Base-by-base conservation (phyloP, 305 asterid genomes). In the Nicotiana rustica region DNA sequence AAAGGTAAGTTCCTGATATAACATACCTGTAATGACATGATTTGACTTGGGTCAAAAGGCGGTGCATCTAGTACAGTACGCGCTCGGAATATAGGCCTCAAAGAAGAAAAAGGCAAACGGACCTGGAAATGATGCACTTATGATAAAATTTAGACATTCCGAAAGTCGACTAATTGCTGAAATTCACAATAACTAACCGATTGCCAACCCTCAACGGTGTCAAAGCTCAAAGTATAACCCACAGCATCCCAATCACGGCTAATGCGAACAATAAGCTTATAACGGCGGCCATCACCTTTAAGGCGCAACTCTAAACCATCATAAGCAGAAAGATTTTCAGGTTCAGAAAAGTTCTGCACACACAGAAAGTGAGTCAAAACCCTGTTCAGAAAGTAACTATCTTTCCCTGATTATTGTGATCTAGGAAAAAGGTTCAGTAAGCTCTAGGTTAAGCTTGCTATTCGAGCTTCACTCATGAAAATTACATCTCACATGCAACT, bases 181-280 rank as follows among this genome's bases (percentile, higher is more conserved):
- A 38, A 49, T 66, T 76, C 19, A 68, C 56, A 60, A 77, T 76
- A 69, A 86, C 93, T 86, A 83, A 95, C 99, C 83, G 95, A 88
- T 84, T 94, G 97, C 97, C 99, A 96, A 79, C 94, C 96, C 86
- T 90, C 92, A 81, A 89, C 85, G 5, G 99, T 92, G 86, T 94
- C 97, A 25, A 96, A 96, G 85, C 95, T 90, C 17, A 70, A 56
- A 18, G 97, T 93, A 83, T 93, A 94, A 29, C 98, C 99, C 61
- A 96, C 92, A 5, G 99, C 91, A 84, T 96, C 99, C 98, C 99
- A 94, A 82, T 94, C 97, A 84, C 91, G 90, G 86, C 97, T 96
- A 55, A 93, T 94, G 80, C 97, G 93, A 78, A 96, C 62, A 79
- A 94, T 90, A 87, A 96, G 92, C 82, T 96, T 96, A 84, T 96